These are phyloP conservation scores for Ophiognomonia clavigignenti-juglandacearum DNA, from an alignment of 2,329 filamentous ascomycete genomes.

Conservation along the genomic window DNA sequence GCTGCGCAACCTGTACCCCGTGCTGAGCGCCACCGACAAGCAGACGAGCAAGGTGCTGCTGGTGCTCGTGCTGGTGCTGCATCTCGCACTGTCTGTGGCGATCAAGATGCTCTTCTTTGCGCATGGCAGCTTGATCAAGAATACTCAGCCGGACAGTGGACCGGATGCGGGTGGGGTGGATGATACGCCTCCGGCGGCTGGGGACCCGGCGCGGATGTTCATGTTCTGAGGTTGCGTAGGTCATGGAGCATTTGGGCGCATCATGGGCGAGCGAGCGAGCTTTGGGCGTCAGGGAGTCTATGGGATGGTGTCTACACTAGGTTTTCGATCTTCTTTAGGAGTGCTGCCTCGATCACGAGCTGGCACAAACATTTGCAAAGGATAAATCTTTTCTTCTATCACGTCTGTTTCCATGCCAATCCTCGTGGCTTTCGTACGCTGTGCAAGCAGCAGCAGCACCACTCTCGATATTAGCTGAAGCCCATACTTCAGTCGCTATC, in stretches of 20 bases:
- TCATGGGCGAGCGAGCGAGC: neutral
- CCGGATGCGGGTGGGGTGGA: slow-evolving; percentile 11
- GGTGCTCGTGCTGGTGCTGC: slow-evolving; percentile 75
- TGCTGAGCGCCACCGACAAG: slow-evolving; percentile 86
- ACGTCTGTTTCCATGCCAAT: neutral
- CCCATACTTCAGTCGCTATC: slow-evolving; percentile 16
- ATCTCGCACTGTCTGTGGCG: slow-evolving; percentile 84
- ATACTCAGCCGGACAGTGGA: slow-evolving; percentile 18
- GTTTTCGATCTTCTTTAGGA: neutral
- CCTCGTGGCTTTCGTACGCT: neutral
- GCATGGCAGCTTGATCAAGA: slow-evolving; percentile 57
- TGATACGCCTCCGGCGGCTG: slow-evolving; percentile 3
- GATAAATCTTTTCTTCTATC: neutral
- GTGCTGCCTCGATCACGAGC: neutral
- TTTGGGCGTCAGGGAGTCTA: slow-evolving; percentile 8
- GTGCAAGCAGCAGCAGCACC: too few species aligned
- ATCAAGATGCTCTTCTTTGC: slow-evolving; percentile 98
- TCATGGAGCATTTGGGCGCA: neutral
- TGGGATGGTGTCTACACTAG: slow-evolving; percentile 10
- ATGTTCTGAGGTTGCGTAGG: neutral
- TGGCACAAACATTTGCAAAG: neutral
- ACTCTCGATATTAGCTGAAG: too few species aligned
- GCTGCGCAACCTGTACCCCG: slow-evolving; percentile 81
- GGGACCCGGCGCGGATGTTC: slow-evolving; percentile 6
- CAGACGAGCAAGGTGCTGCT: slow-evolving; percentile 87